Base-by-base conservation (phyloP, 257 asterid species). In the Solanum clarkiae region DNA sequence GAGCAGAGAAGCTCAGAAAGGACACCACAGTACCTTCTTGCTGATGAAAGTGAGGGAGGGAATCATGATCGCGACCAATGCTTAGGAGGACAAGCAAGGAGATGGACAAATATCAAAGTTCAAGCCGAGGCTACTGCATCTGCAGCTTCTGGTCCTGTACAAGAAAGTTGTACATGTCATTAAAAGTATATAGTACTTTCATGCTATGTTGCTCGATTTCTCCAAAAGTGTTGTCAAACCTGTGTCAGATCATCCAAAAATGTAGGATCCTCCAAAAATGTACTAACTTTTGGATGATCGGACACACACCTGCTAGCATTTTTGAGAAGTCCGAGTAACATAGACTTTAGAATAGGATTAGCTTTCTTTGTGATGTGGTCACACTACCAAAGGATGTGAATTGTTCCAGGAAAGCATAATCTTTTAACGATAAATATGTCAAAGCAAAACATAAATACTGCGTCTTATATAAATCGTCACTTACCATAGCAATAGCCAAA, bases 11-110 rank as follows among this genome's bases (percentile, higher is more conserved):
- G 1, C 32, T 47, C 53, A 2, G 84, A 84, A 5, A 53, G 62
- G 40, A 81, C 84, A 26, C 86, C 88, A 10, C 75, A 77, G n/a
- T 70, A 86, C 62, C 85, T 86, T 36, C 82, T 84, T 13, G 84
- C 83, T 20, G 84, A 84, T 45, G 86, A 81, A 51, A 84, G 40
- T 36, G 79, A 45, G 32, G 62, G 85, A 40, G 63, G 57, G 16
- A 66, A 63, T 8, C 49, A 12, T 36, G 65, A 54, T 26, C 49
- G 26, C 4, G 1, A 32, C 8, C 75, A 49, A 26, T 51, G 54
- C 72, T 81, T 26, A 57, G n/a, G 84, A 54, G 65, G 72, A 81
- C 56, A 20, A 0, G 56, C 72, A 36, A 18, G 85, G 85, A 7
- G 47, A 82, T 2, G 9, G 63, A 18, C 7, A 54, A 55, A 84